Evolutionary conservation across 106 monocot genomes (phyloP).

Genomic region (Narthecium ossifragum): DNA sequence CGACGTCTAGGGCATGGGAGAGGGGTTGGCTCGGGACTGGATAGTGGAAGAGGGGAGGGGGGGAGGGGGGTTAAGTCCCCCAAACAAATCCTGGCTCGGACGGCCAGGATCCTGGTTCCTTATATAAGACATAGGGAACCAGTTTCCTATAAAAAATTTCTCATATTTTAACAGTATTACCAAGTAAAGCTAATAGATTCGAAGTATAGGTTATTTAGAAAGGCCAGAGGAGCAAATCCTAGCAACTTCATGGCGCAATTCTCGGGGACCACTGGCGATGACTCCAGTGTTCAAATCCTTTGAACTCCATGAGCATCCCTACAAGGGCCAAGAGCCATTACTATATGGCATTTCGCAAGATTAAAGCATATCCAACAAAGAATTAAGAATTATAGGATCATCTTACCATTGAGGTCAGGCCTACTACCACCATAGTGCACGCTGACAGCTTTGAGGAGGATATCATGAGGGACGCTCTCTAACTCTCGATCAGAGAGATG

Average conservation of each 20-base stretch:
- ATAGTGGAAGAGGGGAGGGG: background rate
- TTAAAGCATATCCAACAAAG: background rate
- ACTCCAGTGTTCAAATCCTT: slow-evolving; percentile 32
- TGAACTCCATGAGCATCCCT: slow-evolving; percentile 45
- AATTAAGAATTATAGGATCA: too few species aligned
- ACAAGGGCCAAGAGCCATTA: slow-evolving; percentile 3
- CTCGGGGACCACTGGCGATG: slow-evolving; percentile 51
- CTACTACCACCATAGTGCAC: slow-evolving; percentile 47
- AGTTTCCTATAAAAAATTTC: background rate
- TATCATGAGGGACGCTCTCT: slow-evolving; percentile 45
- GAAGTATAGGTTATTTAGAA: slow-evolving; percentile 49
- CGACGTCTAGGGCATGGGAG: background rate
- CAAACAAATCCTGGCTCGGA: background rate
- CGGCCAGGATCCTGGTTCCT: background rate
- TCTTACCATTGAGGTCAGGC: slow-evolving; percentile 60
- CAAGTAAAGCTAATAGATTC: slow-evolving; percentile 72
- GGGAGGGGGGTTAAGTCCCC: background rate
- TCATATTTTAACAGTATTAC: slow-evolving; percentile 29
- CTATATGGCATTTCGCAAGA: background rate
- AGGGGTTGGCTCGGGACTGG: background rate
- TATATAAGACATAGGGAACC: too few species aligned
- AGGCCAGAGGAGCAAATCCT: slow-evolving; percentile 42
- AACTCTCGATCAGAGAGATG: slow-evolving; percentile 43
- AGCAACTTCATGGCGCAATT: slow-evolving; percentile 58
- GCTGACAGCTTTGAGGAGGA: slow-evolving; percentile 25